Evolutionary conservation across 345 rosid genomes (phyloP), one percentile per base, ranked within the genome.

Genomic region (Eucalyptus tenuipes): DNA sequence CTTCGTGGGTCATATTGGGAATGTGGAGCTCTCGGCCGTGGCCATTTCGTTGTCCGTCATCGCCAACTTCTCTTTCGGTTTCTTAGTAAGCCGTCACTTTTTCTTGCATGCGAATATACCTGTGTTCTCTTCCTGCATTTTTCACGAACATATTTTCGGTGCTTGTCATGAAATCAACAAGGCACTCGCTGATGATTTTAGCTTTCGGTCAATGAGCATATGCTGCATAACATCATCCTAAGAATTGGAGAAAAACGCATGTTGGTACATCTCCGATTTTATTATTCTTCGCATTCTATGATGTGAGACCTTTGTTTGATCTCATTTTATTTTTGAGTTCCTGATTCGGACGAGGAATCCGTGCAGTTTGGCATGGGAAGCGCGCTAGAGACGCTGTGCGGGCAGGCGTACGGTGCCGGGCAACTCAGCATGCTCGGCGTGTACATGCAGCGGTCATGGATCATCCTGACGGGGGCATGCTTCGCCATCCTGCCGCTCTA

Each of bases 401-500:
- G 99, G 25, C 99, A 98, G 87, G 99, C 99, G 89, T 98, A 93
- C 89, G 99, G 99, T 31, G 98, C 99, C 18, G 99, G 99, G 45
- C 97, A 96, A 90, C 53, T 90, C 52, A 90, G 92, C 31, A 88
- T 97, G 91, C 94, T 97, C 22, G 99, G 99, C 10, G 95, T 98
- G n/a, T 97, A 98, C 91, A 91, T 96, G 96, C 99, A 98, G 88
- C 95, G 99, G 37, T 97, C 99, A 29, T 93, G 96, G 97, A 91
- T 98, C 87, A 95, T 98, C 91, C 94, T 97, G 71, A 88, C 92
- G 7, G 96, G 87, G 4, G 93, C 99, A 59, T 96, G 97, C 88
- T 68, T 97, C 71, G 90, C 90, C 84, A 86, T 96, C 84, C 89
- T 95, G 87, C 99, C 99, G 1, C 97, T 97, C 48, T 98, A 95